phyloP scores from a whole-genome alignment of 768 basidiomycete species.

The Cystofilobasidium capitatum region DNA sequence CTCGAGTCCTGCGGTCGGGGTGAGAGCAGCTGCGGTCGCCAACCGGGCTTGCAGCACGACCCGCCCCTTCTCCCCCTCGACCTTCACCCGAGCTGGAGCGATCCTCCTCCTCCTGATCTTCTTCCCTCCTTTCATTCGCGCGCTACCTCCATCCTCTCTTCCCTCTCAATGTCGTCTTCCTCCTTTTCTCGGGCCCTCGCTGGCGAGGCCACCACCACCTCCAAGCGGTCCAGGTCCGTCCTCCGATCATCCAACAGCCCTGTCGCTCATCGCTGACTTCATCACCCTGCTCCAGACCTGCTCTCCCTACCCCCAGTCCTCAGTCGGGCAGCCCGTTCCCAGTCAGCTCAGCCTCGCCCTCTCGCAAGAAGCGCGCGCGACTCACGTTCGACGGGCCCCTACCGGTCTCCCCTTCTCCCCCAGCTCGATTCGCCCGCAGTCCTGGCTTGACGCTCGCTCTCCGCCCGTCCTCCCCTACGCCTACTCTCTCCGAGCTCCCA shows the following conservation, averaged over 20 bases:
- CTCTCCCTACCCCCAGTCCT: not conserved
- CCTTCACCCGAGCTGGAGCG: too few relatives aligned
- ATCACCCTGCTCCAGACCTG: not conserved
- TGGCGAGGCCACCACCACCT: not conserved
- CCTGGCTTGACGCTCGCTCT: not conserved
- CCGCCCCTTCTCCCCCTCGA: too few relatives aligned
- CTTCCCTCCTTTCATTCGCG: not conserved
- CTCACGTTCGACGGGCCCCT: not conserved
- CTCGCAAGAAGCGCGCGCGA: not conserved
- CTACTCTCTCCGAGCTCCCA: not conserved
- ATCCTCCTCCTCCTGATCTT: not conserved
- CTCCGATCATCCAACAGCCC: not conserved
- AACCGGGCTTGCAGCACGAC: too few relatives aligned
- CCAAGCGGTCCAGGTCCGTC: not conserved
- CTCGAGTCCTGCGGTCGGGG: too few relatives aligned
- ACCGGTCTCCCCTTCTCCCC: not conserved
- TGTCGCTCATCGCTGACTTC: not conserved
- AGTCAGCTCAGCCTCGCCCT: not conserved
- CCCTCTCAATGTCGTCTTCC: not conserved
- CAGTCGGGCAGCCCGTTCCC: constrained; percentile 1
- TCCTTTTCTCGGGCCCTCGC: not conserved
- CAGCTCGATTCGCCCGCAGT: not conserved
- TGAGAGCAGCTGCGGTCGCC: too few relatives aligned
- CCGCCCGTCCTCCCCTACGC: not conserved
- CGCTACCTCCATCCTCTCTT: not conserved